Conservation (phyloP, 352 stramenopile genomes). For the Globisporangium solare region DNA sequence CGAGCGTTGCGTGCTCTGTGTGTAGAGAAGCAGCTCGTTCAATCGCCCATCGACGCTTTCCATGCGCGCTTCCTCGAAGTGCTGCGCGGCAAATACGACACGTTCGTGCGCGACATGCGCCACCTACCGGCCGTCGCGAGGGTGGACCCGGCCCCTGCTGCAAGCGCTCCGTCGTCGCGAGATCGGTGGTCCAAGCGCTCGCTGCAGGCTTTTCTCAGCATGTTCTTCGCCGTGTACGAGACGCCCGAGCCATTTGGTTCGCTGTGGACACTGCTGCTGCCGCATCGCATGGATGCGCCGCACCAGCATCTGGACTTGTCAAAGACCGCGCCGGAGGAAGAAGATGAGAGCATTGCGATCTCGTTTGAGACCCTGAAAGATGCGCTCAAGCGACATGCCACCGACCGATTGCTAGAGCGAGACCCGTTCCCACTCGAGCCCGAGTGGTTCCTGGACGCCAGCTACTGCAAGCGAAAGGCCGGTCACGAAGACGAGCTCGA, state of each 20-base stretch:
- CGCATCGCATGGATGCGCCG: background rate
- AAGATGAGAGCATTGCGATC: background rate
- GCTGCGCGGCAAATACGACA: too few species aligned
- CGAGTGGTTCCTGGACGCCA: conserved; percentile 10
- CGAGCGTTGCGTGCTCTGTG: too few species aligned
- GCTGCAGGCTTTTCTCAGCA: conserved; percentile 26
- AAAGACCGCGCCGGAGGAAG: background rate
- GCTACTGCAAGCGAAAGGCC: conserved; percentile 4
- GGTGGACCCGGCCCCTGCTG: too few species aligned
- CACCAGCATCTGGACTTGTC: background rate
- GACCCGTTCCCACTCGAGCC: conserved; percentile 32
- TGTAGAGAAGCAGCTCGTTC: too few species aligned
- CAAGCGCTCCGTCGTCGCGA: too few species aligned
- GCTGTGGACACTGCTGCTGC: conserved; percentile 17
- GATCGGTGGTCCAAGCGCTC: background rate
- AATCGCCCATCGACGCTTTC: too few species aligned
- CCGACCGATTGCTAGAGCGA: conserved; percentile 30
- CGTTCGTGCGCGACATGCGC: too few species aligned
- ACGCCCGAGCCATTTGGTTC: conserved; percentile 19
- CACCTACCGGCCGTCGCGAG: too few species aligned
- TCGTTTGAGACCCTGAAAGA: conserved; percentile 7
- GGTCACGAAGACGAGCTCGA: conserved; percentile 15
- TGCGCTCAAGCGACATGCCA: conserved; percentile 32
- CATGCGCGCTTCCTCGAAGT: too few species aligned
- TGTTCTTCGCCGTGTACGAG: conserved; percentile 38